Conservation (phyloP, 257 asterid species). For the Eustoma russellianum region DNA sequence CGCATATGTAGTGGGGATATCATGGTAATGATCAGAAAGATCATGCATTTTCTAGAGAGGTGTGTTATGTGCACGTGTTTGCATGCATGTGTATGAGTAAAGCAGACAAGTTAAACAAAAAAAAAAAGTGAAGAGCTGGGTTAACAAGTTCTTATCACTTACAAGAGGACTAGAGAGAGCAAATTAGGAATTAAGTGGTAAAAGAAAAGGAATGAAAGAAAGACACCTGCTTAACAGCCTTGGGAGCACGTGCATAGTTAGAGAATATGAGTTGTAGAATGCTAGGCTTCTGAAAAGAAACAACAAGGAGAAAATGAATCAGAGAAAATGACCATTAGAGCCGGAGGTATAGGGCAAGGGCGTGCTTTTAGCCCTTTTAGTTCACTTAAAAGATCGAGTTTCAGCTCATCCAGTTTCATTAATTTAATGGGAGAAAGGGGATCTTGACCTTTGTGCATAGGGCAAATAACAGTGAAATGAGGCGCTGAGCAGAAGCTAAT, state of each 20-base stretch:
- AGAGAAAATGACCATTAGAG: neutral
- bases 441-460: constrained; percentile 67
- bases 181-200: too few relatives aligned
- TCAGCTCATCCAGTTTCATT: neutral
- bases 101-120: too few relatives aligned
- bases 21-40: too few relatives aligned
- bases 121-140: too few relatives aligned
- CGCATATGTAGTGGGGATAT: too few relatives aligned
- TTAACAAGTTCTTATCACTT: too few relatives aligned
- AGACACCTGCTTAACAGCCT: constrained; percentile 84
- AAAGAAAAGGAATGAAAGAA: too few relatives aligned
- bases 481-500: constrained; percentile 58
- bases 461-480: constrained; percentile 73
- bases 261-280: constrained; percentile 79
- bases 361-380: too few relatives aligned
- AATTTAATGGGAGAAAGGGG: neutral
- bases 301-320: constrained; percentile 1
- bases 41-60: too few relatives aligned
- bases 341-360: neutral
- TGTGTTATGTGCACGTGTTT: too few relatives aligned
- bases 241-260: constrained; percentile 51
- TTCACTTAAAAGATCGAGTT: neutral
- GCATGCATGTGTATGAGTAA: too few relatives aligned
- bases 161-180: too few relatives aligned
- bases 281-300: constrained; percentile 58